Percentiles rank a stretch among this genome's conserved stretches.
Evolutionary conservation across 2,329 filamentous ascomycete genomes (phyloP).

Genomic region (Dactylellina leptospora): DNA sequence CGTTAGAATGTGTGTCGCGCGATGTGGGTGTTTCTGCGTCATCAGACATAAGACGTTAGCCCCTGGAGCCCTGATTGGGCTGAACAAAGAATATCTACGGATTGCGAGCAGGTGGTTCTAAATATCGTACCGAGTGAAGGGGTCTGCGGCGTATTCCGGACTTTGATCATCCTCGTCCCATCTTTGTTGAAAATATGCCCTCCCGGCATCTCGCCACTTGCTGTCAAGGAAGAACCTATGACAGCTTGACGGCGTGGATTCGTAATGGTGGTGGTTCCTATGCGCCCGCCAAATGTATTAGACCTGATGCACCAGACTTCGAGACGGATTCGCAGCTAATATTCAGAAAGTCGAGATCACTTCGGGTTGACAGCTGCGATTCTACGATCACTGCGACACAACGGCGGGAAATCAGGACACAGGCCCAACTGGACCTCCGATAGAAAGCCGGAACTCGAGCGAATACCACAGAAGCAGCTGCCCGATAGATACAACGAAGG

Average conservation of each 20-base stretch:
- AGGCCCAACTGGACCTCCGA: constrained; percentile 27
- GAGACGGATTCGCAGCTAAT: constrained; percentile 27
- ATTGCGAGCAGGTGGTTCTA: neutral
- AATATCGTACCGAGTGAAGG: constrained; percentile 47
- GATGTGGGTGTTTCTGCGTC: constrained; percentile 35
- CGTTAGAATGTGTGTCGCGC: constrained; percentile 52
- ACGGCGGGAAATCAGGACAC: constrained; percentile 17
- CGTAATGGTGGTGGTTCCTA: constrained; percentile 33
- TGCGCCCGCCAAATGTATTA: constrained; percentile 22
- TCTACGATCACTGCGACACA: constrained; percentile 15
- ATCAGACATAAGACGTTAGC: constrained; percentile 18
- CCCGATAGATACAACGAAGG: constrained; percentile 19
- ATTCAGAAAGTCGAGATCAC: constrained; percentile 16
- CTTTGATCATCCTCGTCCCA: constrained; percentile 58
- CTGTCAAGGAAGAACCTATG: constrained; percentile 34
- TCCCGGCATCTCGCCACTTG: constrained; percentile 53
- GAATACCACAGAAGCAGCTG: constrained; percentile 17
- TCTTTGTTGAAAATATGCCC: constrained; percentile 57
- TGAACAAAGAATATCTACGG: neutral
- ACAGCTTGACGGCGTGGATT: constrained; percentile 25
- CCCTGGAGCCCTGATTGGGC: neutral
- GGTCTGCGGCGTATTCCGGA: constrained; percentile 54
- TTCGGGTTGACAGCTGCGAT: constrained; percentile 22
- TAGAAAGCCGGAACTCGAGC: constrained; percentile 22
- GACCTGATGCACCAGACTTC: constrained; percentile 5